Evolutionary conservation across 83 land plant genomes (phyloP).

Genomic region (Picea abies): DNA sequence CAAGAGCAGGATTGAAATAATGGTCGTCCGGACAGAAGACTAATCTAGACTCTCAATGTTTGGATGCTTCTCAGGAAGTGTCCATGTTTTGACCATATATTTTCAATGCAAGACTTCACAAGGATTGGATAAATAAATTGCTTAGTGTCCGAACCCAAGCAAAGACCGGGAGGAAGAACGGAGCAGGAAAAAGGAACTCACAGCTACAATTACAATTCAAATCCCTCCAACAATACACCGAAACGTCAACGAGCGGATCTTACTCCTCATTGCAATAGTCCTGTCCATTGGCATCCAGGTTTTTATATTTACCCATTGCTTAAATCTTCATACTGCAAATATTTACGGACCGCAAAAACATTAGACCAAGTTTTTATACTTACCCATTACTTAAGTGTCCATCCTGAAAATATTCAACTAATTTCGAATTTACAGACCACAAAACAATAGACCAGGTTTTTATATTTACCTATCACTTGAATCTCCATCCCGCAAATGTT

Average conservation of each 20-base stretch:
- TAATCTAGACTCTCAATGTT: too few species aligned
- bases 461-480: neutral
- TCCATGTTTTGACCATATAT: too few species aligned
- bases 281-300: slow-evolving; percentile 2
- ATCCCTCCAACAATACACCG: neutral
- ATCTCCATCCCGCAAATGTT: too few species aligned
- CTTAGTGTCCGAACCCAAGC: neutral
- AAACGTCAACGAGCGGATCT: slow-evolving; percentile 2
- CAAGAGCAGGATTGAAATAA: too few species aligned
- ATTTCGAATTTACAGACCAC: neutral
- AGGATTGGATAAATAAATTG: too few species aligned
- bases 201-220: neutral
- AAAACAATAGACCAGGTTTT: neutral
- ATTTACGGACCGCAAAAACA: neutral
- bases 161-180: neutral
- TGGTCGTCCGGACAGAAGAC: too few species aligned
- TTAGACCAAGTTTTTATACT: neutral
- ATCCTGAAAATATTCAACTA: neutral
- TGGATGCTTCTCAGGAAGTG: too few species aligned
- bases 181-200: neutral
- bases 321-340: too few species aligned
- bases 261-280: neutral
- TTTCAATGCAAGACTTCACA: too few species aligned
- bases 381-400: neutral
- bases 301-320: neutral